Conservation (phyloP, 2,329 filamentous ascomycete species). For the Colletotrichum melonis region DNA sequence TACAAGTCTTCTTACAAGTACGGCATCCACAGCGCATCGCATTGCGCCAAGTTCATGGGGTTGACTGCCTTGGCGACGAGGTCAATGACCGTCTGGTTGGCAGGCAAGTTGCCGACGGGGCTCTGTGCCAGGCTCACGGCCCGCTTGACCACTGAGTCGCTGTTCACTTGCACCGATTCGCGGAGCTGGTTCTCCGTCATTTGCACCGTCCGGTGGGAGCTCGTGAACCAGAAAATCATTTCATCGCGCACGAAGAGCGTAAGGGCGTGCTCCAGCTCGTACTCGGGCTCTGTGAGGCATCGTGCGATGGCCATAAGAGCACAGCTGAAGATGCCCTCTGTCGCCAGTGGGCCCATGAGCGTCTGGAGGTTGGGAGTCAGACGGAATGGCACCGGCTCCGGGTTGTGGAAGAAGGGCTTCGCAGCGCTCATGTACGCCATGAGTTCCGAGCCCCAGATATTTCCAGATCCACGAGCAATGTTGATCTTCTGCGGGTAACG, state of each 20-base stretch:
- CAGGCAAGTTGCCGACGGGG: constrained; percentile 84
- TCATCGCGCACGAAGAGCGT: constrained; percentile 97
- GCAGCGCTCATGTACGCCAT: constrained; percentile 88
- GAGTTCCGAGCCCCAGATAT: constrained; percentile 96
- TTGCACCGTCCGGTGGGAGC: constrained; percentile 72
- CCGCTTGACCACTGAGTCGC: constrained; percentile 90
- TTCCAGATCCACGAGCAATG: constrained; percentile 87
- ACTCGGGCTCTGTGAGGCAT: constrained; percentile 88
- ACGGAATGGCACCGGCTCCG: constrained; percentile 95
- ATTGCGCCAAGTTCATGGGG: constrained; percentile 86
- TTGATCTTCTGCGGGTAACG: constrained; percentile 96
- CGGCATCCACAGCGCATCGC: constrained; percentile 97
- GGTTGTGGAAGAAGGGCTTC: constrained; percentile 93
- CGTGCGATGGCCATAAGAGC: constrained; percentile 96
- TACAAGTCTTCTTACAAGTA: constrained; percentile 72
- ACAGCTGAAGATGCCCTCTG: constrained; percentile 95
- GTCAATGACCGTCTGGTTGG: constrained; percentile 97
- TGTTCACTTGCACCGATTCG: constrained; percentile 86
- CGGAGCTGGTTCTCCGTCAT: constrained; percentile 73
- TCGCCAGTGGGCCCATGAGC: constrained; percentile 94
- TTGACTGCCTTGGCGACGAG: constrained; percentile 92
- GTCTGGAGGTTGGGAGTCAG: constrained; percentile 96
- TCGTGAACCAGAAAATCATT: constrained; percentile 97
- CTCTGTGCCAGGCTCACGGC: constrained; percentile 85
- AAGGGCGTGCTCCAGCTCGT: constrained; percentile 94